A percentile compares a stretch with the other conserved stretches of the same genome.
phyloP scores from a whole-genome alignment of 306 rosid genomes.

The Trifolium fragiferum region DNA sequence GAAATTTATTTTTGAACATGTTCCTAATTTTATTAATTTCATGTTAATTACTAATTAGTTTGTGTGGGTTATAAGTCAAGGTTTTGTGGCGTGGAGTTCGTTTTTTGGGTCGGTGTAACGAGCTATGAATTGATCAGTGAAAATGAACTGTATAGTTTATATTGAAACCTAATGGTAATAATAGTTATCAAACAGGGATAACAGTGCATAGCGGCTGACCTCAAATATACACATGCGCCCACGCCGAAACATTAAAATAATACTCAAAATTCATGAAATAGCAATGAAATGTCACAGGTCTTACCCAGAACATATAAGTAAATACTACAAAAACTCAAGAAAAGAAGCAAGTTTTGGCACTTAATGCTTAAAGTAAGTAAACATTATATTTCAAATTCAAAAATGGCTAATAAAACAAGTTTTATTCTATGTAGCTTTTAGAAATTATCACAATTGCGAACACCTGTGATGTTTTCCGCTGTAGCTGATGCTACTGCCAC shows the following conservation, averaged over 20 bases:
- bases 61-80: conserved; percentile 2
- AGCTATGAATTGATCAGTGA: conserved; percentile 4
- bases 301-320: not conserved
- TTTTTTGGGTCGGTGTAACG: conserved; percentile 8
- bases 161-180: not conserved
- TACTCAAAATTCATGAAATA: not conserved
- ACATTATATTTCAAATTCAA: not conserved
- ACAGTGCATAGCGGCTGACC: not conserved
- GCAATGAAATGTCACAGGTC: not conserved
- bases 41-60: conserved; percentile 4
- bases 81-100: not conserved
- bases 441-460: not conserved
- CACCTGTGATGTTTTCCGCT: not conserved
- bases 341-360: not conserved
- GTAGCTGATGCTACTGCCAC: not conserved
- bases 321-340: not conserved
- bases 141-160: not conserved
- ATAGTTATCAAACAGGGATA: not conserved
- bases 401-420: not conserved
- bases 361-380: not conserved
- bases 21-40: conserved; percentile 7
- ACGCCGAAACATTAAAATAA: not conserved
- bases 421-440: conserved; percentile 4
- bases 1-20: not conserved
- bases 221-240: not conserved